Evolutionary conservation across 1,139 yeast species (phyloP).

Genomic region (Lodderomyces jiufengensis): DNA sequence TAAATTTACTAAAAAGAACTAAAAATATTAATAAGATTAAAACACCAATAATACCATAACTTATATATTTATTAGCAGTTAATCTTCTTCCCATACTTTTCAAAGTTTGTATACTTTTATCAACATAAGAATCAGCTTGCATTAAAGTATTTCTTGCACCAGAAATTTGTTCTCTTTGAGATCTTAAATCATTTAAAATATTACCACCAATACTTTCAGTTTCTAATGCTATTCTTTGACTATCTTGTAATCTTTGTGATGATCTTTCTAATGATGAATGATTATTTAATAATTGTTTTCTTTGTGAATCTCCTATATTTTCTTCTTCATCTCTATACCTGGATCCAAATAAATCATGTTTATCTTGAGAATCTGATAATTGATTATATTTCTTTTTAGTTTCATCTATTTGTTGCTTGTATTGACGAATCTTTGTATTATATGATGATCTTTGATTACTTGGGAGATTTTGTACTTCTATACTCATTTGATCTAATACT

Average conservation of each 20-base stretch:
- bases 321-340: slow-evolving; percentile 33
- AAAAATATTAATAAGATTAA: slow-evolving; percentile 77
- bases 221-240: slow-evolving; percentile 87
- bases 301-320: slow-evolving; percentile 58
- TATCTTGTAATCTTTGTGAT: slow-evolving; percentile 78
- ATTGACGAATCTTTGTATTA: slow-evolving; percentile 69
- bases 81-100: slow-evolving; percentile 90
- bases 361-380: slow-evolving; percentile 59
- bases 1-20: slow-evolving; percentile 81
- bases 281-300: slow-evolving; percentile 75
- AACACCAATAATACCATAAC: slow-evolving; percentile 92
- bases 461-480: slow-evolving; percentile 80
- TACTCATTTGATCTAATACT: slow-evolving; percentile 72
- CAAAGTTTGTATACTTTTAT: slow-evolving; percentile 80
- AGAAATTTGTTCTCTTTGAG: slow-evolving; percentile 88
- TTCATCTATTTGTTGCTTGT: slow-evolving; percentile 57
- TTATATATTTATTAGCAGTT: slow-evolving; percentile 91
- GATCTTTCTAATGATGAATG: slow-evolving; percentile 81
- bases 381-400: slow-evolving; percentile 50
- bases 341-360: slow-evolving; percentile 65
- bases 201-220: slow-evolving; percentile 92
- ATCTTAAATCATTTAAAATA: slow-evolving; percentile 80
- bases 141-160: slow-evolving; percentile 80
- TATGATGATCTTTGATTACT: slow-evolving; percentile 63
- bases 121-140: slow-evolving; percentile 93